Conservation (phyloP, 2,329 filamentous ascomycete genomes). For the Ceratocystis harringtonii region DNA sequence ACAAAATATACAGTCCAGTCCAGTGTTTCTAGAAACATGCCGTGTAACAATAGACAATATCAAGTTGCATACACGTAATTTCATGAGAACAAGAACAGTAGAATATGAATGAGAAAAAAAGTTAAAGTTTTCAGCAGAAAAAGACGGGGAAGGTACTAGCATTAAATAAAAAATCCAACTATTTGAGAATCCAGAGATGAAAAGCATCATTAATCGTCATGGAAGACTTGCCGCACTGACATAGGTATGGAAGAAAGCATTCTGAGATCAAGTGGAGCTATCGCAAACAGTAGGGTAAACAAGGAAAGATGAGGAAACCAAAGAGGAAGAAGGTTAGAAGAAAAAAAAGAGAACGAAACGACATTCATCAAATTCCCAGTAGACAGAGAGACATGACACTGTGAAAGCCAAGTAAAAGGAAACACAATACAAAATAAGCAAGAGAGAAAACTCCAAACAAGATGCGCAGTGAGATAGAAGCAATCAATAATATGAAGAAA, state of each 20-base stretch:
- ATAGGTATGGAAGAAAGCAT: neutral
- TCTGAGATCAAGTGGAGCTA: neutral
- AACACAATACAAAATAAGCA: neutral
- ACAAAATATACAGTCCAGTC: no score
- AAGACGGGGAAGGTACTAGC: neutral
- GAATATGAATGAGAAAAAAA: neutral
- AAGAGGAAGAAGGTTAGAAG: neutral
- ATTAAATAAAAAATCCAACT: constrained; percentile 2
- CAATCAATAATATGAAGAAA: neutral
- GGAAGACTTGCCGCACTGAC: neutral
- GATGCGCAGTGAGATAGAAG: neutral
- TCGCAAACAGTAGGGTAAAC: neutral
- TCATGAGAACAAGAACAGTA: neutral
- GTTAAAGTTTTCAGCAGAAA: neutral
- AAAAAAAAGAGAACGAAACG: neutral
- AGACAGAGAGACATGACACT: neutral
- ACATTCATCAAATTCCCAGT: neutral
- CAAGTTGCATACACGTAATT: neutral
- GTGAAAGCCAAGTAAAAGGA: neutral
- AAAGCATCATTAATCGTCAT: constrained; percentile 1
- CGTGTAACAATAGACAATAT: neutral
- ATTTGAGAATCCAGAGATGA: neutral
- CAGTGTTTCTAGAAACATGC: neutral
- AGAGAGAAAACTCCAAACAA: neutral
- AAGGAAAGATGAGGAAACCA: neutral